Evolutionary conservation across 2,329 filamentous ascomycete genomes (phyloP), one percentile per base, ranked within the genome.

Genomic region (Cladobotryum mycophilum): DNA sequence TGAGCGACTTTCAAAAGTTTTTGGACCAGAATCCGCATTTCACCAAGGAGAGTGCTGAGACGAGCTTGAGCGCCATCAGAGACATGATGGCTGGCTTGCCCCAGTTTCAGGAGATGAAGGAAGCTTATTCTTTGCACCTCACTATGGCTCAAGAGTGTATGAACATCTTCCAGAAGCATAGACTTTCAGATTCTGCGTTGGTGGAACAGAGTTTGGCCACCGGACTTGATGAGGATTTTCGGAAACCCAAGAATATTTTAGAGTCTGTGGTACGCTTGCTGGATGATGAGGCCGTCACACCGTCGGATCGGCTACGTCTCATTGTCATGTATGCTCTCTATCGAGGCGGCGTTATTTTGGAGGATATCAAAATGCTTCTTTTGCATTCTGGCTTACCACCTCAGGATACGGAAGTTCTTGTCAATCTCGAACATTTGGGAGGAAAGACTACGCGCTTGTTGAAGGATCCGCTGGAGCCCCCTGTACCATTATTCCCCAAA

Each of bases 131-230:
- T 0, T 74, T 99, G 48, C 93, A 99, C 69, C 76, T 99, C 40
- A 92, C 85, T 58, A 97, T 99, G 92, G 93, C 93, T 2, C 88
- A 96, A 65, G 90, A 96, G 65, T 95, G 90, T 66, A 97, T 97
- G 91, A 89, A 89, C 60, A 81, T 88, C 36, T 99, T 99, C 61
- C 85, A 95, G 64, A 75, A 82, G 47, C 81, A 85, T 65, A 96
- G 95, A 64, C 76, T 99, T 6, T 79, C 87, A 6, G 93, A 99
- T 62, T 76, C 97, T 52, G 90, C 90, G 12, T 86, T 87, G 0
- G 80, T 91, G 5, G 93, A 99, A 69, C 93, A 97, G 76, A 89
- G 84, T 25, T 76, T 99, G 57, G 88, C 91, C 9, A 97, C 93
- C 1, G 93, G 93, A 0, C 73, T 96, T 5, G 93, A 97, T 60